Conservation (phyloP, 2,329 filamentous ascomycete genomes). For the Diatrype stigma region DNA sequence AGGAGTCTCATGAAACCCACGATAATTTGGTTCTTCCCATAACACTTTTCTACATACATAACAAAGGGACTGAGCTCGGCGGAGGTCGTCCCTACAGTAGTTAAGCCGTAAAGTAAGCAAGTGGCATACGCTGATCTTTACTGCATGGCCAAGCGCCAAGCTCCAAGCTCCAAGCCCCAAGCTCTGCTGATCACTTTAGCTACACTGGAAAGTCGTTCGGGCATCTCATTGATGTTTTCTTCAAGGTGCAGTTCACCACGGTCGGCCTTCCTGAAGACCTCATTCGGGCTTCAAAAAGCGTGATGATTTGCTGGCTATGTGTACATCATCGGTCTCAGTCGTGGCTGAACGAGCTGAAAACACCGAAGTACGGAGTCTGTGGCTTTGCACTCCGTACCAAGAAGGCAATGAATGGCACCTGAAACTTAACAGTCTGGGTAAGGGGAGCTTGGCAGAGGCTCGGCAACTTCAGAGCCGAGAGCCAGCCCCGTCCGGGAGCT, state of each 20-base stretch:
- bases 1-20: neutral
- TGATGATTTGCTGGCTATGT: neutral
- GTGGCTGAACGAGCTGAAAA: neutral
- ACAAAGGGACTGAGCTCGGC: neutral
- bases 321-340: neutral
- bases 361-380: too few species aligned
- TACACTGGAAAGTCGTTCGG: neutral
- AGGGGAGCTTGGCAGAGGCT: conserved; percentile 1
- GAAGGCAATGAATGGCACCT: too few species aligned
- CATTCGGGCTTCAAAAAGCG: neutral
- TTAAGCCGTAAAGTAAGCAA: too few species aligned
- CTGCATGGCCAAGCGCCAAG: too few species aligned
- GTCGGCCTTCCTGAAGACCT: neutral
- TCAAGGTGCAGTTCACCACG: neutral
- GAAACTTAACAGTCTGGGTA: neutral
- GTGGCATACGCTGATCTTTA: too few species aligned
- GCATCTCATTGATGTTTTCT: neutral
- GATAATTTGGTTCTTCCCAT: neutral
- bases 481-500: neutral
- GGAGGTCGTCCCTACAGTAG: too few species aligned
- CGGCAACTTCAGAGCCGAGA: neutral
- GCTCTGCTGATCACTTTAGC: neutral
- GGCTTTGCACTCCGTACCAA: too few species aligned
- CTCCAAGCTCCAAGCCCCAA: neutral
- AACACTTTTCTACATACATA: neutral